These are phyloP conservation scores for Sambucus nigra DNA, from an alignment of 129 eudicot genomes.

Conservation along the genomic window DNA sequence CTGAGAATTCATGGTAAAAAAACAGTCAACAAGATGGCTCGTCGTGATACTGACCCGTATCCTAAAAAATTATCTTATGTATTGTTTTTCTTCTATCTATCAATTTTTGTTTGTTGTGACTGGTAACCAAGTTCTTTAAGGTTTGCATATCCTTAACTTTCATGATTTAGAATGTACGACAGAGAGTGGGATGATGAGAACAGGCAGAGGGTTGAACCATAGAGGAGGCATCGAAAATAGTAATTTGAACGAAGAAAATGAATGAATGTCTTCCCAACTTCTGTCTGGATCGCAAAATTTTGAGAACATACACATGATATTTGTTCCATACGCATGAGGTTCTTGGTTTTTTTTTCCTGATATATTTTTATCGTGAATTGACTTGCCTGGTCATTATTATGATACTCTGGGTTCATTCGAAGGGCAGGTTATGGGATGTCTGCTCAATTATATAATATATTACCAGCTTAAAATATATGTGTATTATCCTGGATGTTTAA, in stretches of 20 bases:
- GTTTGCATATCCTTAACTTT: slow-evolving; percentile 32
- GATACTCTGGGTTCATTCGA: not conserved
- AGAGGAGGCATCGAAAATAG: too few relatives aligned
- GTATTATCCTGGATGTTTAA: not conserved
- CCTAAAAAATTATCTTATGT: too few relatives aligned
- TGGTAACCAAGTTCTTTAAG: not conserved
- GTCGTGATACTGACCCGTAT: slow-evolving; percentile 88
- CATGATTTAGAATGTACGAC: slow-evolving; percentile 54
- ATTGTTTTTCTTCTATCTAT: not conserved
- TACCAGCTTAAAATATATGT: not conserved
- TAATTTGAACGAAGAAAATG: not conserved
- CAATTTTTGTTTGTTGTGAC: not conserved
- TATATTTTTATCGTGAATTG: not conserved
- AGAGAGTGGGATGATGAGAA: slow-evolving; percentile 98
- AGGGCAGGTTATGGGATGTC: not conserved
- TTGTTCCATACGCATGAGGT: too few relatives aligned
- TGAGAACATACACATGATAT: not conserved
- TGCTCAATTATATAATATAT: too few relatives aligned
- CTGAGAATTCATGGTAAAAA: slow-evolving; percentile 68
- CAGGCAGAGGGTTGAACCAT: slow-evolving; percentile 39
- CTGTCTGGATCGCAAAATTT: not conserved
- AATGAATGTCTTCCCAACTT: not conserved
- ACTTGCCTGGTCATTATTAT: not conserved
- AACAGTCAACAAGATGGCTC: slow-evolving; percentile 54
- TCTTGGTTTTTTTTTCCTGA: not conserved